phyloP scores from a whole-genome alignment of 176 grass and related monocot genomes.

The bread wheat (Triticum aestivum) region IWGSC_CS_RefSeq_v2.1 NC_057813.1:508862969-508863468 shows the following conservation, averaged over 20 bases:
- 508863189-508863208: not conserved
- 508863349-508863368: not conserved
- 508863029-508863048: too few relatives aligned
- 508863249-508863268: slow-evolving; percentile 73
- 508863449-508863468: slow-evolving; percentile 55
- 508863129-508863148: not conserved
- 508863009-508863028: too few relatives aligned
- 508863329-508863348: not conserved
- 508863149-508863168: not conserved
- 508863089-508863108: too few relatives aligned
- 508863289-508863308: slow-evolving; percentile 52
- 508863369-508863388: not conserved
- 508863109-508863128: not conserved
- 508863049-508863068: too few relatives aligned
- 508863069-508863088: too few relatives aligned
- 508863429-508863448: not conserved
- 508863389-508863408: not conserved
- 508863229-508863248: not conserved
- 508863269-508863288: slow-evolving; percentile 73
- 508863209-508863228: slow-evolving; percentile 2
- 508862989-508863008: too few relatives aligned
- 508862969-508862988: too few relatives aligned
- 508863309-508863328: not conserved
- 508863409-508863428: too few relatives aligned
- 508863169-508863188: not conserved